Conservation (phyloP, 495 filamentous ascomycete species). For the Penicillium steckii region DNA sequence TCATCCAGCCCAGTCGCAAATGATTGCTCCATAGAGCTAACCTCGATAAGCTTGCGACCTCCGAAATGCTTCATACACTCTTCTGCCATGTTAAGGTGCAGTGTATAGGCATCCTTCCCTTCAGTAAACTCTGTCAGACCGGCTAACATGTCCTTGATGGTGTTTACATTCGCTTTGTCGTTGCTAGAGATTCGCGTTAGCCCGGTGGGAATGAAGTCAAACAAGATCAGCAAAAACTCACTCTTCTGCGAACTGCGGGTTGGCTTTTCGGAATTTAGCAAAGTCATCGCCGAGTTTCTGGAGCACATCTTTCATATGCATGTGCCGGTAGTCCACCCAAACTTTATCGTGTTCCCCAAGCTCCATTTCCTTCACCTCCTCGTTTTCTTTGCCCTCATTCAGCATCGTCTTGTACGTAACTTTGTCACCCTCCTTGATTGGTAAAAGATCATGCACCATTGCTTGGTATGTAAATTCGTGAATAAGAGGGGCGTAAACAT, state of each 20-base stretch:
- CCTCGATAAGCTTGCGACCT: constrained; percentile 75
- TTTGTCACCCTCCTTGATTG: constrained; percentile 83
- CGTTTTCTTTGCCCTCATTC: constrained; percentile 65
- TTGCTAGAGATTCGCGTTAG: constrained; percentile 32
- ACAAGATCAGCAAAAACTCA: constrained; percentile 25
- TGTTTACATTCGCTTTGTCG: constrained; percentile 73
- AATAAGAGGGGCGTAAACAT: constrained; percentile 78
- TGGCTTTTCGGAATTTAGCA: constrained; percentile 81
- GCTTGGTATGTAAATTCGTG: constrained; percentile 99
- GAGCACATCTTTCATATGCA: constrained; percentile 97
- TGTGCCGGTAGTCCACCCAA: constrained; percentile 90
- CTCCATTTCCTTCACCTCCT: constrained; percentile 84
- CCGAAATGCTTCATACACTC: constrained; percentile 95
- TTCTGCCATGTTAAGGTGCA: constrained; percentile 97
- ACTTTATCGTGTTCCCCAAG: constrained; percentile 86
- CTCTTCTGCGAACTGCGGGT: constrained; percentile 88
- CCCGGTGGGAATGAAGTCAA: not conserved
- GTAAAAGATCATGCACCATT: constrained; percentile 91
- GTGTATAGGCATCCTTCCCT: constrained; percentile 90
- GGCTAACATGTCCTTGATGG: constrained; percentile 95
- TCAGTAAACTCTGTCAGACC: constrained; percentile 92
- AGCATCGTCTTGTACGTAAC: constrained; percentile 76
- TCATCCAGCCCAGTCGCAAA: constrained; percentile 92
- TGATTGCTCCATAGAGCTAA: constrained; percentile 81
- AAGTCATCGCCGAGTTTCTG: constrained; percentile 92